Base-by-base conservation (phyloP, 371 early-diverging fungal species). In the Choanephora cucurbitarum region DNA sequence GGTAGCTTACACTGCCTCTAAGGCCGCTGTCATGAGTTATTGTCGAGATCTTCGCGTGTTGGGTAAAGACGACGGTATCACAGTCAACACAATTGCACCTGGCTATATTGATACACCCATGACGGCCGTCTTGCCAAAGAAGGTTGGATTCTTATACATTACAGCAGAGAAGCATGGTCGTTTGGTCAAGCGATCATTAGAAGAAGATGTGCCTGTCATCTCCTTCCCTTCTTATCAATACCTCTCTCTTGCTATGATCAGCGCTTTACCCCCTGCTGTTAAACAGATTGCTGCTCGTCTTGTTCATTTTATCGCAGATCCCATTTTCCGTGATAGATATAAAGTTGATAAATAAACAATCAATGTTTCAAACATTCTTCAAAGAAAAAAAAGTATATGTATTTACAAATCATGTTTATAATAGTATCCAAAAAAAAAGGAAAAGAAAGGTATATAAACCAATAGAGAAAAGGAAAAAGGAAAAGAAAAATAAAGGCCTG, bases 61-160 rank as follows among this genome's bases (percentile, higher is more conserved):
- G 17, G 63, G 63, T n/a, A 53, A 49, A 49, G 58, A 48, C 1
- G 53, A 63, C 40, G 42, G 42, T 23, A 58, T 63, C 19, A 28
- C 22, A 17, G 50, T 63, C 21, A 63, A 53, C 33, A 63, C 58
- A 1, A 63, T 63, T 53, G 58, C 58, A 28, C 63, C 58, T 5
- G 63, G 63, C 18, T 63, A 53, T 41, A 58, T 63, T 17, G 40
- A 33, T 13, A 63, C 63, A n/a, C 24, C 48, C n/a, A 63, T 63
- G 63, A 58, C 53, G 0, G 34, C 39, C 6, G 32, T 15, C 37
- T 54, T 42, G 13, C 32, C 49, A 6, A 55, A 40, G 39, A 44
- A 48, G 21, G 21, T 49, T 10, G 47, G 37, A 1, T 39, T 18
- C 9, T 49, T 53, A 9, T 44, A 21, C n/a, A 19, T 63, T 8